Evolutionary conservation across 129 eudicot genomes (phyloP).

Genomic region (Lactuca sativa): DNA sequence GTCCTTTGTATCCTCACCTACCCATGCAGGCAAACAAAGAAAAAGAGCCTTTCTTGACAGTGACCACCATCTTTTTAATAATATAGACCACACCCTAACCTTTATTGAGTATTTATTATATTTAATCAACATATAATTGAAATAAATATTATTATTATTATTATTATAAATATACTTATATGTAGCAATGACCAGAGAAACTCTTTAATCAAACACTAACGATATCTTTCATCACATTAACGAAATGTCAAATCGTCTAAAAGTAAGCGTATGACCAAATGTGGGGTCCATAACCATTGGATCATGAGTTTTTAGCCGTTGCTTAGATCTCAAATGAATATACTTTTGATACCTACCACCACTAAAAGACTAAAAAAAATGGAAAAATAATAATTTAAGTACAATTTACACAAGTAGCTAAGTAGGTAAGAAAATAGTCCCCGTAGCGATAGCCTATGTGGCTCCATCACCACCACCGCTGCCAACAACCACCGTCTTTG

Average conservation of each 20-base stretch:
- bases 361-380: constrained; percentile 8
- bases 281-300: constrained; percentile 22
- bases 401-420: background rate
- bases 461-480: constrained; percentile 25
- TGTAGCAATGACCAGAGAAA: background rate
- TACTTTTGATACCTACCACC: constrained; percentile 24
- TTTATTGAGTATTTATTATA: too few species aligned
- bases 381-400: background rate
- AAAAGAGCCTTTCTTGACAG: background rate
- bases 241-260: background rate
- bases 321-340: constrained; percentile 3
- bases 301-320: constrained; percentile 18
- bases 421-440: background rate
- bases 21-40: constrained; percentile 28
- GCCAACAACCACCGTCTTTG: constrained; percentile 20
- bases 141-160: too few species aligned
- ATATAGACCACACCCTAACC: background rate
- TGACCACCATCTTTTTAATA: constrained; percentile 12
- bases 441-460: constrained; percentile 20
- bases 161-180: too few species aligned
- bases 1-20: constrained; percentile 20
- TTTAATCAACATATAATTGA: too few species aligned
- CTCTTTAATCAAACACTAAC: background rate
- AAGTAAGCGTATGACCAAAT: background rate
- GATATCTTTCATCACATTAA: background rate